Conservation (phyloP, 306 rosid species). For the Dicorynia guianensis region DNA sequence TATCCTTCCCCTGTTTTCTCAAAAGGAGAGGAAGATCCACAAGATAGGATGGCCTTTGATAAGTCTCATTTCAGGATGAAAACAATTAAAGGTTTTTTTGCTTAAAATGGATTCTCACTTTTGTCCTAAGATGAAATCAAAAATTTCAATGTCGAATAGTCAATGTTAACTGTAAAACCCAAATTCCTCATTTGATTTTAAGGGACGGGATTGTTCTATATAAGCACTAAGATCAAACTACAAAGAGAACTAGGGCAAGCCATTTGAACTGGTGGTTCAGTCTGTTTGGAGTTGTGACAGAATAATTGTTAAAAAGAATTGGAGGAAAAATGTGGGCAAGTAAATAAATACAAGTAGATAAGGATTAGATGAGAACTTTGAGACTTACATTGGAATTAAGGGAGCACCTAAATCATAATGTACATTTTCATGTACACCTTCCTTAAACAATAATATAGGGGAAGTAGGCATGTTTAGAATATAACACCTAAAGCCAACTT, state of each 20-base stretch:
- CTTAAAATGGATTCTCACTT: slow-evolving; percentile 26
- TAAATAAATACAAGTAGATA: not conserved
- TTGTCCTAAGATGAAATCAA: not conserved
- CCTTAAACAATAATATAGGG: slow-evolving; percentile 19
- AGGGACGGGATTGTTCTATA: too few relatives aligned
- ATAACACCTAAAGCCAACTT: slow-evolving; percentile 9
- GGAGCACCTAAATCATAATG: slow-evolving; percentile 7
- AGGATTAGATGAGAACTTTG: slow-evolving; percentile 7
- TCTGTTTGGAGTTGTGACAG: too few relatives aligned
- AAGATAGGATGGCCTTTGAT: not conserved
- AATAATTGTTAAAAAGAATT: not conserved
- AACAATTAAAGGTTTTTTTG: not conserved
- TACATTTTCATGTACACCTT: slow-evolving; percentile 1
- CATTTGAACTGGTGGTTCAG: too few relatives aligned
- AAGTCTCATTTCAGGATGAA: not conserved
- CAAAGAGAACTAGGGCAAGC: too few relatives aligned
- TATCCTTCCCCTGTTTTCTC: not conserved
- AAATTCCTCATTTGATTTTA: too few relatives aligned
- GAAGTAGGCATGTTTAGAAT: slow-evolving; percentile 12
- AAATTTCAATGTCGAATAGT: not conserved
- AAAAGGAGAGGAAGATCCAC: not conserved
- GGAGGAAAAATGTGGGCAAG: not conserved
- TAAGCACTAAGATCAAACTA: too few relatives aligned
- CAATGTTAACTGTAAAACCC: not conserved
- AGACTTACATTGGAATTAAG: slow-evolving; percentile 14